phyloP scores from a whole-genome alignment of 2,329 filamentous ascomycete species.

The Sporothrix luriei region DNA sequence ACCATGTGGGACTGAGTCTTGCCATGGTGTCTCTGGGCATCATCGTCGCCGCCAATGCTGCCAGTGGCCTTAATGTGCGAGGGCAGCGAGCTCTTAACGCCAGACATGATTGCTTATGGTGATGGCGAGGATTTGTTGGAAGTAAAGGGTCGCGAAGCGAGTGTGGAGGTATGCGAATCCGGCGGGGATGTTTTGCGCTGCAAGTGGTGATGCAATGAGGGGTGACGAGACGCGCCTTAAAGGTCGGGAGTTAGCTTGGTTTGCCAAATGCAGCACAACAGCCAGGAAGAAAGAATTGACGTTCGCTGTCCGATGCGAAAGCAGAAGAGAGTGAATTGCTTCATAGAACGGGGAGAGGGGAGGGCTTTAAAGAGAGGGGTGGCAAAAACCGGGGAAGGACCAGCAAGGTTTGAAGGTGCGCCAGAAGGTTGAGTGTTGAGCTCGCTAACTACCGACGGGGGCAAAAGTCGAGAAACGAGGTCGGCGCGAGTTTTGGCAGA shows the following conservation, averaged over 20 bases:
- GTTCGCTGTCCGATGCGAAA: neutral
- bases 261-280: neutral
- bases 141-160: neutral
- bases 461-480: constrained; percentile 1
- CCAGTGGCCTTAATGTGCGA: constrained; percentile 73
- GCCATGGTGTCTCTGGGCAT: constrained; percentile 70
- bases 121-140: neutral
- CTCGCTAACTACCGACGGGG: constrained; percentile 12
- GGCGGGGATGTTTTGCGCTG: constrained; percentile 4
- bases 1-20: constrained; percentile 86
- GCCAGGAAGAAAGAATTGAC: neutral
- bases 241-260: constrained; percentile 2
- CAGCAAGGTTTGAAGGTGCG: constrained; percentile 7
- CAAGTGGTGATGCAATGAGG: constrained; percentile 12
- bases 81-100: constrained; percentile 74
- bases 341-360: constrained; percentile 10
- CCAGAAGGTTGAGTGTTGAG: neutral
- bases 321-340: neutral
- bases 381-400: neutral
- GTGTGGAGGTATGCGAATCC: constrained; percentile 11
- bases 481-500: constrained; percentile 14
- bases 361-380: constrained; percentile 1
- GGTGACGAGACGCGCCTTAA: constrained; percentile 3
- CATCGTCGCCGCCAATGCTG: constrained; percentile 49
- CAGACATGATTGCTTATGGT: constrained; percentile 64